These are phyloP conservation scores for Lactarius tabidus DNA, from an alignment of 768 basidiomycete species.

Conservation along the genomic window DNA sequence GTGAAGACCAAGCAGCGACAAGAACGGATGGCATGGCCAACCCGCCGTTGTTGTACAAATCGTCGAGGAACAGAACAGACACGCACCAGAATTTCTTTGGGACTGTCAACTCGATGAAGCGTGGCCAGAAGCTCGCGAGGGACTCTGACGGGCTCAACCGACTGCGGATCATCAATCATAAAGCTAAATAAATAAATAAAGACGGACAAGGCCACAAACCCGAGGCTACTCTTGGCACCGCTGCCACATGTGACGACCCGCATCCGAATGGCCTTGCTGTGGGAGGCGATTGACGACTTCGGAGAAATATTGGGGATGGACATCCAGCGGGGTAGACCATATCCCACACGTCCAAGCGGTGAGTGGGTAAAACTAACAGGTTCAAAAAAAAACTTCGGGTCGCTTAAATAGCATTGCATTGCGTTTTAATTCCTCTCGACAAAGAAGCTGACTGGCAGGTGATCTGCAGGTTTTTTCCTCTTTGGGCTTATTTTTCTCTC, in stretches of 20 bases:
- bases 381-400: no score
- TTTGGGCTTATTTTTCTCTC: not conserved
- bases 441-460: not conserved
- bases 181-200: constrained; percentile 31
- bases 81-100: constrained; percentile 58
- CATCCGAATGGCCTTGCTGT: constrained; percentile 40
- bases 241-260: constrained; percentile 18
- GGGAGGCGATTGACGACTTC: constrained; percentile 58
- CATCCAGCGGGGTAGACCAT: constrained; percentile 30
- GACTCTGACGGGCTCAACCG: constrained; percentile 73
- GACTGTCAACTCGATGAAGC: constrained; percentile 64
- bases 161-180: constrained; percentile 60
- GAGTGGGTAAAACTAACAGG: constrained; percentile 30
- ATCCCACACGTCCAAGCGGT: not conserved
- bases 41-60: not conserved
- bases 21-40: no score
- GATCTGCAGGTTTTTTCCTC: not conserved
- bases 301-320: constrained; percentile 62
- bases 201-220: not conserved
- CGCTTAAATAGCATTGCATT: no score
- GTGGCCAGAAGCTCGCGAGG: constrained; percentile 58
- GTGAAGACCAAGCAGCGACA: not conserved
- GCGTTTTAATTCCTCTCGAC: no score
- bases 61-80: constrained; percentile 35
- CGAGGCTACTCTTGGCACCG: constrained; percentile 31